These are phyloP conservation scores for Paraglomus brasilianum DNA, from an alignment of 192 early-diverging fungal species.

Conservation along the genomic window DNA sequence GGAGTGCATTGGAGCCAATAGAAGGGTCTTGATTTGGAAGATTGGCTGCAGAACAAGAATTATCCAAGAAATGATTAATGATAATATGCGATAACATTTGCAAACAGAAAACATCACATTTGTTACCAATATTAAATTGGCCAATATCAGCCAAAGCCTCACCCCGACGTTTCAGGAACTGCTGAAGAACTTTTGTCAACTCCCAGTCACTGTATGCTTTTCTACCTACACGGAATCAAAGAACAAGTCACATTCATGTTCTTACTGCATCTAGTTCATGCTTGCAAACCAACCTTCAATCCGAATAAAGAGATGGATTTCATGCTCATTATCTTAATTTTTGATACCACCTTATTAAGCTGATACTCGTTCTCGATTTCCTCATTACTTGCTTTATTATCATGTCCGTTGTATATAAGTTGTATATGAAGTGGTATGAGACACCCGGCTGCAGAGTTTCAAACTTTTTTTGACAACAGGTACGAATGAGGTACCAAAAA, in stretches of 20 bases:
- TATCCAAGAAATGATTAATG: no score
- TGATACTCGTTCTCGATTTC: not conserved
- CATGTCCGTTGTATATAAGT: no score
- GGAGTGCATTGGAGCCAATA: no score
- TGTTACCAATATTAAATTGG: conserved; percentile 2
- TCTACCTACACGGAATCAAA: not conserved
- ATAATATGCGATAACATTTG: no score
- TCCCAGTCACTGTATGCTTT: conserved; percentile 20
- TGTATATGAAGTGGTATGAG: no score
- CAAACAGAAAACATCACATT: no score
- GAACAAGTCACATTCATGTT: not conserved
- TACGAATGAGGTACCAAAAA: no score
- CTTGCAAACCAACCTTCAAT: not conserved
- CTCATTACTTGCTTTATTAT: conserved; percentile 2
- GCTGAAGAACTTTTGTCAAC: conserved; percentile 10
- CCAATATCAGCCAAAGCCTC: not conserved
- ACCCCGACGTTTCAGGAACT: not conserved
- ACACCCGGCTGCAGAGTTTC: no score
- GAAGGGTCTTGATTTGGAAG: no score
- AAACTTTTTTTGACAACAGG: no score
- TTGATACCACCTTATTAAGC: not conserved
- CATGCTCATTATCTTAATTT: not conserved
- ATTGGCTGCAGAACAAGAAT: no score
- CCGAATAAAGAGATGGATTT: not conserved
- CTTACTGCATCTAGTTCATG: not conserved